These are phyloP conservation scores for Flaveria linearis DNA, from an alignment of 129 eudicot species.

Conservation along the genomic window DNA sequence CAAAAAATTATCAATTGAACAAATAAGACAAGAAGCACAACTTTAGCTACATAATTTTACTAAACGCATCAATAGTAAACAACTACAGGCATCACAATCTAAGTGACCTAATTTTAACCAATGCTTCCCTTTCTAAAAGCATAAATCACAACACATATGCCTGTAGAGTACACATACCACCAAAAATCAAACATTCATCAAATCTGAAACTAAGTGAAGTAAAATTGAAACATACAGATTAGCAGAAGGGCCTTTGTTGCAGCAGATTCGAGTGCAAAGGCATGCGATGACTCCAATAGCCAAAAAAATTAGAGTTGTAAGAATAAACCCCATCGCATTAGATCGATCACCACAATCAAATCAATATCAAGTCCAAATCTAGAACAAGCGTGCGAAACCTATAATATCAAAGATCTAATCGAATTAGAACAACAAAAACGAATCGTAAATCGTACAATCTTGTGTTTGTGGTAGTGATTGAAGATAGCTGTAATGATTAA, in stretches of 20 bases:
- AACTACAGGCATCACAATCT: not conserved
- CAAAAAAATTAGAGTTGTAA: slow-evolving; percentile 53
- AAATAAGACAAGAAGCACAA: not conserved
- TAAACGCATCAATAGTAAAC: not conserved
- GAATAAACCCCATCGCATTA: slow-evolving; percentile 52
- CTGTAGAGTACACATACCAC: not conserved
- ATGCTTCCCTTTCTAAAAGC: not conserved
- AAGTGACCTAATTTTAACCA: not conserved
- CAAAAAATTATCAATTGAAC: not conserved
- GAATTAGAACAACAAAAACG: not conserved
- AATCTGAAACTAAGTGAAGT: not conserved
- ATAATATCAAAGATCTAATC: not conserved
- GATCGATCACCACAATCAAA: slow-evolving; percentile 35
- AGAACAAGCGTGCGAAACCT: slow-evolving; percentile 13
- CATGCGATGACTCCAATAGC: slow-evolving; percentile 57
- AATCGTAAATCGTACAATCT: not conserved
- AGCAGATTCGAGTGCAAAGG: slow-evolving; percentile 58
- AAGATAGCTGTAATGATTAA: not conserved
- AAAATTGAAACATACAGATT: slow-evolving; percentile 48
- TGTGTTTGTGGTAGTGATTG: not conserved
- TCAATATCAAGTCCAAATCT: slow-evolving; percentile 19
- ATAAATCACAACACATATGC: not conserved
- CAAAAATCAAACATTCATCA: not conserved
- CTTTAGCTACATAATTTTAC: not conserved
- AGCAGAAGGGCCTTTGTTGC: slow-evolving; percentile 68